Evolutionary conservation across 2,329 filamentous ascomycete species (phyloP), one percentile per base, ranked within the genome.

Genomic region (Botrytis elliptica): DNA sequence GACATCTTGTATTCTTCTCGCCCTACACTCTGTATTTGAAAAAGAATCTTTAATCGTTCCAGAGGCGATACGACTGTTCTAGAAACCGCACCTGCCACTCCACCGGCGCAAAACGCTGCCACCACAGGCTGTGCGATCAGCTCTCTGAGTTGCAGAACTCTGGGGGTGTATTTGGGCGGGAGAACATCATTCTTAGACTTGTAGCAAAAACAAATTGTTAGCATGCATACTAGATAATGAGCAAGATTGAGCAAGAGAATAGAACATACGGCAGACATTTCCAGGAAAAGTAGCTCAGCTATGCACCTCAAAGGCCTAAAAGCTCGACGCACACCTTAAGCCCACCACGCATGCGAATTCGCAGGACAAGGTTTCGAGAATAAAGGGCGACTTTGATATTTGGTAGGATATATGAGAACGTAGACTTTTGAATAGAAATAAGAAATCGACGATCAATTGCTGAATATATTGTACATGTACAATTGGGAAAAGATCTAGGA

Each of bases 41-140:
- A 94, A n/a, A 99, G 87, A 79, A 99, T 99, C 85, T 99, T 98
- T 74, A 99, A 87, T 76, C 96, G 90, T 84, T 99, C 96, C 55
- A 99, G 89, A 5, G 96, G 96, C 25, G 95, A 98, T 7, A 99
- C 96, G 66, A 98, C 95, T 38, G 96, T 99, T 81, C 96, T 90
- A 46, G 96, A 98, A n/a, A 99, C 95, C 62, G 96, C 96, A 74
- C 96, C 96, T 25, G 96, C 96, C 36, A 98, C 90, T 77, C 96
- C 96, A 75, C 96, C 96, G 44, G 94, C 96, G 80, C 97, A 92
- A 81, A 99, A 99, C 49, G 96, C 95, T 60, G 96, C 95, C 49
- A 94, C 85, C 57, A 98, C 91, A 6, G 95, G 95, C 76, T 97
- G 92, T 16, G 94, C 92, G 76, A 98, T 73, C 74, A 86, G 83